Conservation (phyloP, 2,329 filamentous ascomycete genomes). For the Ilyonectria sp. region DNA sequence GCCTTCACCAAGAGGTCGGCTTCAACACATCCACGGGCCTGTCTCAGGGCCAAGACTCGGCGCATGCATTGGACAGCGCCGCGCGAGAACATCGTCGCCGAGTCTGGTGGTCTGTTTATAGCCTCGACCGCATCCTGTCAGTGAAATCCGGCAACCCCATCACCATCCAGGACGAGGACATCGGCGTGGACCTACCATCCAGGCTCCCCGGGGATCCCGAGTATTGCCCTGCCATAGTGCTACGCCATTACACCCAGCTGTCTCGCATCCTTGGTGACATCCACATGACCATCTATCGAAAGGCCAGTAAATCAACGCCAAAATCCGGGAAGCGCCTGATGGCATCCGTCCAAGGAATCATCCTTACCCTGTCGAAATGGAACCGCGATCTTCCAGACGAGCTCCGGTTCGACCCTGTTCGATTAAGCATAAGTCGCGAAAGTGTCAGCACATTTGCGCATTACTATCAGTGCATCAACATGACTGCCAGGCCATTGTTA, state of each 20-base stretch:
- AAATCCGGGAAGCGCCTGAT: slow-evolving; percentile 17
- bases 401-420: slow-evolving; percentile 62
- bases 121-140: slow-evolving; percentile 52
- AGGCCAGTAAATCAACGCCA: slow-evolving; percentile 1
- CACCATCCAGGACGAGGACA: slow-evolving; percentile 51
- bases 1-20: slow-evolving; percentile 56
- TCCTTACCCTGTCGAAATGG: slow-evolving; percentile 14
- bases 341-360: slow-evolving; percentile 23
- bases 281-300: slow-evolving; percentile 48
- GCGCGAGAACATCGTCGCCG: slow-evolving; percentile 47
- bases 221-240: slow-evolving; percentile 46
- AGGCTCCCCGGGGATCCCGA: slow-evolving; percentile 38
- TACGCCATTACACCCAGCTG: slow-evolving; percentile 46
- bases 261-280: slow-evolving; percentile 61
- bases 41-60: background rate
- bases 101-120: slow-evolving; percentile 54
- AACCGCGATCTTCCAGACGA: slow-evolving; percentile 56
- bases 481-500: slow-evolving; percentile 68
- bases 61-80: slow-evolving; percentile 34
- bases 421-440: slow-evolving; percentile 16
- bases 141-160: slow-evolving; percentile 53
- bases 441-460: slow-evolving; percentile 49
- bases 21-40: slow-evolving; percentile 23
- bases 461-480: slow-evolving; percentile 72
- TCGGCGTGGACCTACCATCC: slow-evolving; percentile 47